These are phyloP conservation scores for Fusarium nodosum DNA, from an alignment of 2,329 filamentous ascomycete genomes.

Conservation along the genomic window DNA sequence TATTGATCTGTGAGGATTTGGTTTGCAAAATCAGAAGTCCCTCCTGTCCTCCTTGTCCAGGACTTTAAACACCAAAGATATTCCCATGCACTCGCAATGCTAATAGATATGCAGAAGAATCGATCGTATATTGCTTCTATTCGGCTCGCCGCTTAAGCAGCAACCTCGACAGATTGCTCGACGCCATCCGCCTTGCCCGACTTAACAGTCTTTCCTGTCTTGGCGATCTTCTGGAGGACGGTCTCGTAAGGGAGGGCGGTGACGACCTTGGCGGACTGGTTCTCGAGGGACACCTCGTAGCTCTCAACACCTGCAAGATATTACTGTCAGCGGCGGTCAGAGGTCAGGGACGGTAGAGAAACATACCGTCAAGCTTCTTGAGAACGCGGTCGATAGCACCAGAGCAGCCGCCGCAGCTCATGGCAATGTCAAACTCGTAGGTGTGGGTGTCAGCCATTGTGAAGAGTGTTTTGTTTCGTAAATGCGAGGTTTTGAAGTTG, in stretches of 20 bases:
- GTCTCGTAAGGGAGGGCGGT: constrained; percentile 81
- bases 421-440: constrained; percentile 95
- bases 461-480: constrained; percentile 16
- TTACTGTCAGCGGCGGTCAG: constrained; percentile 25
- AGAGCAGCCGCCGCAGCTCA: constrained; percentile 97
- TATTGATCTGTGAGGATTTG: constrained; percentile 28
- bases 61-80: constrained; percentile 42
- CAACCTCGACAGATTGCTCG: constrained; percentile 64
- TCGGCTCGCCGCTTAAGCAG: constrained; percentile 42
- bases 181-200: constrained; percentile 78
- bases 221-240: constrained; percentile 89
- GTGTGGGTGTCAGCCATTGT: constrained; percentile 82
- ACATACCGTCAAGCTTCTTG: constrained; percentile 88
- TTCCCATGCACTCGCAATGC: constrained; percentile 38
- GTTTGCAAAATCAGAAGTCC: constrained; percentile 33
- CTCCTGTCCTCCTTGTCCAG: constrained; percentile 31
- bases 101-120: constrained; percentile 38
- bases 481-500: constrained; percentile 6
- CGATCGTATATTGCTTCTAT: constrained; percentile 11
- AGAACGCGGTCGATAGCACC: constrained; percentile 92
- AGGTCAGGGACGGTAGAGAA: neutral
- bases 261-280: constrained; percentile 83
- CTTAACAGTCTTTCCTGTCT: constrained; percentile 95
- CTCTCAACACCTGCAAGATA: constrained; percentile 78
- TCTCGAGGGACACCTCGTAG: constrained; percentile 89